Conservation (phyloP, 129 eudicot genomes). For the Saussurea involucrata region DNA sequence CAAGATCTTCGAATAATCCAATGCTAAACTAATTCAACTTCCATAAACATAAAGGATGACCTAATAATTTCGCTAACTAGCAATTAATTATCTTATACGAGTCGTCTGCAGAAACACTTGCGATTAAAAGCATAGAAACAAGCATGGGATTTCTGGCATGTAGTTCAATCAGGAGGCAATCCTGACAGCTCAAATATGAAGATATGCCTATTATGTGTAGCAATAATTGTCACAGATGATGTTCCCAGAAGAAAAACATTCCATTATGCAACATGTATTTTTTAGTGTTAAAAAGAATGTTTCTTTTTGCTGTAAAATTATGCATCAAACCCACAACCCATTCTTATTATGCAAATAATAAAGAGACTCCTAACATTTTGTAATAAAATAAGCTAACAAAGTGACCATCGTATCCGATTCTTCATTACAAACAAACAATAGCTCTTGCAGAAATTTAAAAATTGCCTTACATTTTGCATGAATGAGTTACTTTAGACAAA, state of each 20-base stretch:
- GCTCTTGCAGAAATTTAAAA: not conserved
- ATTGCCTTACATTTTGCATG: not conserved
- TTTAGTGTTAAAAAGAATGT: not conserved
- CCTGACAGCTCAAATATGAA: constrained; percentile 30
- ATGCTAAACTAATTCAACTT: not conserved
- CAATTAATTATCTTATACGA: constrained; percentile 1
- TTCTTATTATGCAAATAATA: not conserved
- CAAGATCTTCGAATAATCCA: not conserved
- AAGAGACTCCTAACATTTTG: not conserved
- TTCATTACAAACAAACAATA: not conserved
- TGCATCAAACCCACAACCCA: not conserved
- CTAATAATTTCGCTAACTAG: constrained; percentile 3
- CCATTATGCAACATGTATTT: not conserved
- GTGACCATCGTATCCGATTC: not conserved
- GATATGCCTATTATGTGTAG: constrained; percentile 12
- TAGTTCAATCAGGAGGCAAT: constrained; percentile 12
- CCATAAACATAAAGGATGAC: not conserved
- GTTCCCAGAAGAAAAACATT: constrained; percentile 4
- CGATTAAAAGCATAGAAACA: constrained; percentile 12
- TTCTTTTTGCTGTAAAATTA: not conserved
- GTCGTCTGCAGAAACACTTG: constrained; percentile 11
- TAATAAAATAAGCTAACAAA: not conserved
- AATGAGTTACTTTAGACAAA: constrained; percentile 2
- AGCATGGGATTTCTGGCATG: constrained; percentile 8
- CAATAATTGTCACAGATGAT: constrained; percentile 27